These are phyloP conservation scores for Hypoxylon sp. DNA, from an alignment of 2,329 filamentous ascomycete genomes.

Conservation along the genomic window DNA sequence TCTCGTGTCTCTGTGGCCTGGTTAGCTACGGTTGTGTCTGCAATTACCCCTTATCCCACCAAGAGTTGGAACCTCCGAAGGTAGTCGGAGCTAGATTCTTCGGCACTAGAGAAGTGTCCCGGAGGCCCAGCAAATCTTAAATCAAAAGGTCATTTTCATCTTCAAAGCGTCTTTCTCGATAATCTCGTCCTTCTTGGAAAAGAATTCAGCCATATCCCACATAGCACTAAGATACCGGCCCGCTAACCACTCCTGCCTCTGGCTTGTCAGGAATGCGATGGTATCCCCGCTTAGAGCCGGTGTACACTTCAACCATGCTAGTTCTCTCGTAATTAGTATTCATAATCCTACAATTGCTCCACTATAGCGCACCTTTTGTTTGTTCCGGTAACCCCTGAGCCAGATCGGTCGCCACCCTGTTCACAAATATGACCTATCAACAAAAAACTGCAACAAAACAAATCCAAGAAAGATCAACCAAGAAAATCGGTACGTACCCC, in stretches of 20 bases:
- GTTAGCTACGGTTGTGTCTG: conserved; percentile 13
- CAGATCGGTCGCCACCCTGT: conserved; percentile 50
- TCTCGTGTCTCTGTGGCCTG: conserved; percentile 43
- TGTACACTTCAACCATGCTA: conserved; percentile 54
- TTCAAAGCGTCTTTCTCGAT: conserved; percentile 56
- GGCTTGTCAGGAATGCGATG: conserved; percentile 60
- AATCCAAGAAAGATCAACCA: neutral
- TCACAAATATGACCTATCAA: neutral
- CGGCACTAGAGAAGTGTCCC: neutral
- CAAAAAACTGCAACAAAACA: neutral
- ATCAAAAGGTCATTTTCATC: conserved; percentile 49
- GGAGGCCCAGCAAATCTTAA: neutral
- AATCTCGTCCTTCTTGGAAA: conserved; percentile 60
- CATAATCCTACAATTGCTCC: neutral
- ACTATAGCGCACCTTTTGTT: conserved; percentile 45
- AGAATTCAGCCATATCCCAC: conserved; percentile 65
- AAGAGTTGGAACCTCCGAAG: conserved; percentile 34
- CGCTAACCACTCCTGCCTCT: conserved; percentile 62
- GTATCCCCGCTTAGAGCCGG: conserved; percentile 61
- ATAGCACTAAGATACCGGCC: conserved; percentile 61
- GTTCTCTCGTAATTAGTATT: conserved; percentile 38
- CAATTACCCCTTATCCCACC: neutral
- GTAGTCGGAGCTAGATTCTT: conserved; percentile 28
- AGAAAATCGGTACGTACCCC: conserved; percentile 23
- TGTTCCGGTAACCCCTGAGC: conserved; percentile 51